Evolutionary conservation across 2,329 filamentous ascomycete genomes (phyloP), one percentile per base, ranked within the genome.

Genomic region (Alternaria sp.): DNA sequence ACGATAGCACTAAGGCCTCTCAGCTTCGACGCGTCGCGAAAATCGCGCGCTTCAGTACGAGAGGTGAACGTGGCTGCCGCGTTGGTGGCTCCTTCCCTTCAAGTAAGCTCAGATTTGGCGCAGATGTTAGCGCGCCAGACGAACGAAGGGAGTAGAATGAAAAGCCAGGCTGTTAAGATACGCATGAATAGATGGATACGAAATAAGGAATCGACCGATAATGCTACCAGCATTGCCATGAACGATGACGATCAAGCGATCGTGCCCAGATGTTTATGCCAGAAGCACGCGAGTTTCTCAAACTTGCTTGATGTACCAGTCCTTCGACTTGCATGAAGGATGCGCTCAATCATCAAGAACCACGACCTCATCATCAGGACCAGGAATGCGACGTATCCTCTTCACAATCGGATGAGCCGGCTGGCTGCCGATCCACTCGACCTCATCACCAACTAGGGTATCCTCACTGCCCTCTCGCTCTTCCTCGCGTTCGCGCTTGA

Each of bases 401-500:
- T 55, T 41, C 51, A 5, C 20, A 4, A 30, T 23, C 23, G 8
- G 33, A n/a, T 53, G 5, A 18, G 51, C 20, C n/a, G 51, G 51
- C 21, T 55, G 33, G n/a, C 14, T 41, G 1, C 21, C 2, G 2
- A 12, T 14, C 33, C 33, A 43, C 12, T 55, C 18, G 30, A 55
- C 33, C 15, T 43, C 21, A 20, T 55, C 33, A 3, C 6, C 51
- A 18, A 43, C 10, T 11, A 55, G 12, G 3, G 6, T 25, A 11
- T 20, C n/a, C 6, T 55, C 51, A 43, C 23, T 26, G 18, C 10
- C 28, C 15, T 43, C 20, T 11, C 50, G 15, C n/a, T 54, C 50
- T 25, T 54, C 20, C 6, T 54, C 50, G 14, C 50, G 30, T 41
- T 54, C 50, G 4, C 30, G 50, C 33, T 54, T 54, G 20, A 41